Percentiles rank a stretch among this genome's conserved stretches.
phyloP scores from a whole-genome alignment of 345 rosid species.

The Salix arbutifolia region DNA sequence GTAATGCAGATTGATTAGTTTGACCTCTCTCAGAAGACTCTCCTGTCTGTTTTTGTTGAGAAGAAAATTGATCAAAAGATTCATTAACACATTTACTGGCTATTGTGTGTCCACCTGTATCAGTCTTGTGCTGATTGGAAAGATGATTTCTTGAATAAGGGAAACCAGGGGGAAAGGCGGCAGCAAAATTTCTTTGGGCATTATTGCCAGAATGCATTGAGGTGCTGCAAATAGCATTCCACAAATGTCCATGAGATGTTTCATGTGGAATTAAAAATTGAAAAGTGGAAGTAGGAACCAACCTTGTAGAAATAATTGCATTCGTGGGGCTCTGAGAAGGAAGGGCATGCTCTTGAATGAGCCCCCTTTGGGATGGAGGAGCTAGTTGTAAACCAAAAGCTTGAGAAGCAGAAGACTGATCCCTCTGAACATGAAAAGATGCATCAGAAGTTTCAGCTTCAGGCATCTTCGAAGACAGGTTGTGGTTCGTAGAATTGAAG shows the following conservation, averaged over 20 bases:
- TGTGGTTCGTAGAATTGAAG: conserved; percentile 40
- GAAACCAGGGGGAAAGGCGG: conserved; percentile 11
- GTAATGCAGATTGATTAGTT: conserved; percentile 17
- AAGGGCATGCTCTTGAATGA: conserved; percentile 3
- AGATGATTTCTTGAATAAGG: conserved; percentile 24
- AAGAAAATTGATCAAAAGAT: not conserved
- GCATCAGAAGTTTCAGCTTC: conserved; percentile 53
- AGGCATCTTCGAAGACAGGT: conserved; percentile 39
- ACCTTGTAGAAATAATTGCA: not conserved
- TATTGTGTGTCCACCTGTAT: conserved; percentile 9
- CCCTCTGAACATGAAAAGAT: conserved; percentile 48
- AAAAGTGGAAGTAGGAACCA: conserved; percentile 2
- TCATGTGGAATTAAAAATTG: conserved; percentile 9
- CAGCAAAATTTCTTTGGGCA: conserved; percentile 24
- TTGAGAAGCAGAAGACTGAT: conserved; percentile 57
- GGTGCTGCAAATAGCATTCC: conserved; percentile 16
- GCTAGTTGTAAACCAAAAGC: conserved; percentile 46
- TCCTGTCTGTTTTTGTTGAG: not conserved
- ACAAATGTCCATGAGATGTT: conserved; percentile 16
- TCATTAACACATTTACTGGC: not conserved
- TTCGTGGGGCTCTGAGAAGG: not conserved
- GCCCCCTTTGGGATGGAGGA: conserved; percentile 13
- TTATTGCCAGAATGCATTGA: conserved; percentile 16
- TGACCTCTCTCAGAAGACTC: not conserved
- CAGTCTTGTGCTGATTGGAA: conserved; percentile 19